Evolutionary conservation across 345 rosid species (phyloP).

Genomic region (Salix exigua): DNA sequence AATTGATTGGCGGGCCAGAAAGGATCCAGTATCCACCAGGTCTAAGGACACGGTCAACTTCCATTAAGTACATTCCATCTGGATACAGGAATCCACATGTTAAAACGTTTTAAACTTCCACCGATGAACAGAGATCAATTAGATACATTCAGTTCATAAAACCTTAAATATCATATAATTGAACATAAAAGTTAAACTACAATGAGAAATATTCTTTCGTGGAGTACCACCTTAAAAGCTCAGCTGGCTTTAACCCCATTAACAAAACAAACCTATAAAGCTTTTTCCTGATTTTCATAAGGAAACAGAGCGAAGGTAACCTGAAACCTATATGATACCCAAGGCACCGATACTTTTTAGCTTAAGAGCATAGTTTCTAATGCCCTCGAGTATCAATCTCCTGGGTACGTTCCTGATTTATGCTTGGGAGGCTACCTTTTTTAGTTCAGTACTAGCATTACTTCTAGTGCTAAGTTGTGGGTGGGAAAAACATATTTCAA

Average conservation of each 20-base stretch:
- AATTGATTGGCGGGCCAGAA: constrained; percentile 96
- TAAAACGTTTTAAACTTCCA: constrained; percentile 18
- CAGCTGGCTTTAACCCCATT: background rate
- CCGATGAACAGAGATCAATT: background rate
- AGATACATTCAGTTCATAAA: background rate
- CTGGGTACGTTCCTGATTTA: background rate
- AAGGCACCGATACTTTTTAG: background rate
- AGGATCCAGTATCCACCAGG: constrained; percentile 98
- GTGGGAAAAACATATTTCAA: too few relatives aligned
- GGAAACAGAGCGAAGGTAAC: background rate
- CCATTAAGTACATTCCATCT: constrained; percentile 89
- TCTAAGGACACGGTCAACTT: constrained; percentile 93
- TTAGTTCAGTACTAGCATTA: background rate
- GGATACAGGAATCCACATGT: constrained; percentile 19
- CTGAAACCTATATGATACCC: background rate
- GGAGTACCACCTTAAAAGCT: background rate
- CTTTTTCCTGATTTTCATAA: background rate
- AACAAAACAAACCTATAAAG: background rate
- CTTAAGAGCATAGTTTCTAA: background rate
- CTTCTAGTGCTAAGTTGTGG: too few relatives aligned
- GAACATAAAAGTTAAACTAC: background rate
- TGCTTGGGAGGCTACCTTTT: background rate
- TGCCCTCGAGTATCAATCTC: background rate
- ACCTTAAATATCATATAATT: background rate
- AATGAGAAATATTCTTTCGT: background rate